Conservation (phyloP, 805 yeast species). For the Pichia occidentalis region DNA sequence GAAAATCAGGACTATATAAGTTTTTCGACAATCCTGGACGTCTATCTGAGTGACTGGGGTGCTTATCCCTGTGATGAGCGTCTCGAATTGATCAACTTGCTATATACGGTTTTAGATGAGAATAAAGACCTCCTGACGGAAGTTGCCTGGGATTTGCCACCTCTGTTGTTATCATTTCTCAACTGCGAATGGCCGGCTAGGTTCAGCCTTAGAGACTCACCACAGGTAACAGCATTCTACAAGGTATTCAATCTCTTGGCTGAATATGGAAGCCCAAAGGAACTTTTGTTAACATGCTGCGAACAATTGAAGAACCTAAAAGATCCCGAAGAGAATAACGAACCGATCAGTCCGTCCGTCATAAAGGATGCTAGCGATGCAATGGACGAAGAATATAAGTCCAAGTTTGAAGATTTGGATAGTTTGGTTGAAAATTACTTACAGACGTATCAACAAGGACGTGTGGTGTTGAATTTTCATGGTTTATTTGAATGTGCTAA, state of each 20-base stretch:
- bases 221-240: slow-evolving; percentile 31
- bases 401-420: slow-evolving; percentile 13
- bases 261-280: slow-evolving; percentile 70
- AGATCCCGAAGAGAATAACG: slow-evolving; percentile 6
- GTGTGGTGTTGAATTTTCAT: slow-evolving; percentile 42
- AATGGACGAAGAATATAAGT: slow-evolving; percentile 4
- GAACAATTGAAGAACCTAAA: slow-evolving; percentile 47
- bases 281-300: slow-evolving; percentile 62
- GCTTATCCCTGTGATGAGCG: slow-evolving; percentile 45
- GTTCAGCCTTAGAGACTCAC: slow-evolving; percentile 33
- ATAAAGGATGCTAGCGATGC: neutral
- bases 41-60: slow-evolving; percentile 45
- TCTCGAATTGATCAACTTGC: slow-evolving; percentile 37
- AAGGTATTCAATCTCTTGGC: slow-evolving; percentile 60
- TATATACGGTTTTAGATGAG: slow-evolving; percentile 38
- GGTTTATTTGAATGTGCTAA: slow-evolving; percentile 58
- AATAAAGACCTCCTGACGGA: slow-evolving; percentile 50
- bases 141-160: slow-evolving; percentile 92
- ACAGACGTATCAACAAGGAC: neutral
- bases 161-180: slow-evolving; percentile 51
- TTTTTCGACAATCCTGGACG: slow-evolving; percentile 66
- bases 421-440: neutral
- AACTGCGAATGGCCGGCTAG: slow-evolving; percentile 30
- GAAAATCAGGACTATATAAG: slow-evolving; percentile 58
- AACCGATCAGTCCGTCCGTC: neutral